Percentiles rank a stretch among this genome's conserved stretches.
These are phyloP conservation scores for Suhomyces xylopsoci DNA, from an alignment of 805 yeast species.

Conservation along the genomic window DNA sequence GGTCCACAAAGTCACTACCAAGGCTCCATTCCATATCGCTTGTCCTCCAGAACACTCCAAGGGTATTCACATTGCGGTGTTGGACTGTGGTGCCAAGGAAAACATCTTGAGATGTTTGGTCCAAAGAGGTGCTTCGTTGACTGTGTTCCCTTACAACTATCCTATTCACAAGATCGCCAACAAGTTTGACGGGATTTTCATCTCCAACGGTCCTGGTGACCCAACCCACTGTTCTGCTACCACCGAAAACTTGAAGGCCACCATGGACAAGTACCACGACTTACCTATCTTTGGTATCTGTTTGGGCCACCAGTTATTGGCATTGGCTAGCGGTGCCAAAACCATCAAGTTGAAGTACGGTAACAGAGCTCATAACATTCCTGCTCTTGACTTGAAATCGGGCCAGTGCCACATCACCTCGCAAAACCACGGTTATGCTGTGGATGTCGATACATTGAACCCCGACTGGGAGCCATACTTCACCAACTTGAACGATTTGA, in stretches of 20 bases:
- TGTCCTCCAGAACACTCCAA: conserved; percentile 54
- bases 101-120: conserved; percentile 92
- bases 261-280: conserved; percentile 59
- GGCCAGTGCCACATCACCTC: conserved; percentile 98
- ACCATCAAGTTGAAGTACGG: conserved; percentile 94
- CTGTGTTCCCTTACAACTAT: conserved; percentile 95
- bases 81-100: conserved; percentile 98
- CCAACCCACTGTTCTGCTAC: conserved; percentile 88
- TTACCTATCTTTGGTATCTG: conserved; percentile 97
- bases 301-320: conserved; percentile 94
- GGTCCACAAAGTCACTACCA: conserved; percentile 92
- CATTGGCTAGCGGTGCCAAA: conserved; percentile 91
- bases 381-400: conserved; percentile 83
- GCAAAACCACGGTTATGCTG: conserved; percentile 98
- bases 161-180: conserved; percentile 88
- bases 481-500: conserved; percentile 89
- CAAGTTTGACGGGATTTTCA: conserved; percentile 91
- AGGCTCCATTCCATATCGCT: conserved; percentile 87
- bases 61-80: conserved; percentile 77
- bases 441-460: conserved; percentile 74
- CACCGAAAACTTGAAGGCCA: conserved; percentile 65
- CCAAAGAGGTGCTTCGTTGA: conserved; percentile 91
- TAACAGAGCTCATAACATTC: conserved; percentile 98
- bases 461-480: conserved; percentile 83
- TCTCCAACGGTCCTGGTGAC: conserved; percentile 97